Evolutionary conservation across 2,329 filamentous ascomycete species (phyloP).

Genomic region (Penicillium expansum): DNA sequence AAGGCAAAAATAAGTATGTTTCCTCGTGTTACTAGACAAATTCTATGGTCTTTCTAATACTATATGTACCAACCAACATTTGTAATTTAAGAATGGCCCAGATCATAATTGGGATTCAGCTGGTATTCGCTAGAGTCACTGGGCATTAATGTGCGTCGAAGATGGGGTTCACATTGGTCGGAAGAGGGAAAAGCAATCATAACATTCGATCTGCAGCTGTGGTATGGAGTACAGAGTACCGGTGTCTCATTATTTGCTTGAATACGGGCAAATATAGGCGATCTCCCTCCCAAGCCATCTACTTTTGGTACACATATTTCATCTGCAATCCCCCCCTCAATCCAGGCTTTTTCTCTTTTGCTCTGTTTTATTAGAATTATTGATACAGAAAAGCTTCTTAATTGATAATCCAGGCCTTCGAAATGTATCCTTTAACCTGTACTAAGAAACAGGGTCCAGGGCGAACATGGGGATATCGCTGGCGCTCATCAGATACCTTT

Average conservation of each 20-base stretch:
- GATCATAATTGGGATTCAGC: not conserved
- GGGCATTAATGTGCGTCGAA: not conserved
- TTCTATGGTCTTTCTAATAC: not conserved
- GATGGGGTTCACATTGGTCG: not conserved
- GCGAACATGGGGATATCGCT: slow-evolving; percentile 8
- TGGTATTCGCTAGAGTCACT: not conserved
- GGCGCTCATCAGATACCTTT: slow-evolving; percentile 22
- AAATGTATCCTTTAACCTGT: not conserved
- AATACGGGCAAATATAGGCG: not conserved
- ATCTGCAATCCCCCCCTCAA: not conserved
- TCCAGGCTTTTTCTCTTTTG: not conserved
- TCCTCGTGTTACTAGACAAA: not conserved
- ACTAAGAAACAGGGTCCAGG: not conserved
- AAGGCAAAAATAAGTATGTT: not conserved
- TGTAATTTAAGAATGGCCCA: not conserved
- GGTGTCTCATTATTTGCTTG: not conserved
- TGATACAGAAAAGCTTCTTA: no score
- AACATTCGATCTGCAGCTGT: not conserved
- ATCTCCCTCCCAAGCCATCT: not conserved
- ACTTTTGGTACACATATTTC: not conserved
- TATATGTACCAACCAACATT: not conserved
- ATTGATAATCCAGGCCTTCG: not conserved
- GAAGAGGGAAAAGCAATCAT: not conserved
- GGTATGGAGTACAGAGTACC: not conserved
- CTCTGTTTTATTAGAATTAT: not conserved